phyloP scores from a whole-genome alignment of 768 basidiomycete species.

The Xerocomus potaroensis region DNA sequence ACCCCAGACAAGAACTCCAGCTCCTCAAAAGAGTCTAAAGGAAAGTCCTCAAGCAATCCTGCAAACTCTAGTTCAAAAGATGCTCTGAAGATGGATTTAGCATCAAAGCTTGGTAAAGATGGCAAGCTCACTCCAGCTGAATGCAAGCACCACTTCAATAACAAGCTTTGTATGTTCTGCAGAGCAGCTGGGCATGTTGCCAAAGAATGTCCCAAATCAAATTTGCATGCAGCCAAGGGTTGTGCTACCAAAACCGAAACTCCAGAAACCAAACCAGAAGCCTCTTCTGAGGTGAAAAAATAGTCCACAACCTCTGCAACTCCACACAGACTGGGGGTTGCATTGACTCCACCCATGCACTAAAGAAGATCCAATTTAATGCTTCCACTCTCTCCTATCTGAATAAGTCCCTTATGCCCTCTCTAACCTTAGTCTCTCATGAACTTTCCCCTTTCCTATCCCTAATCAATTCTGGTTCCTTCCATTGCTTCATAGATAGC shows the following conservation, averaged over 20 bases:
- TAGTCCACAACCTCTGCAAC: neutral
- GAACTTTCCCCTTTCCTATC: too few species aligned
- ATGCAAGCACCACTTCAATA: neutral
- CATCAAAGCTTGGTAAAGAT: neutral
- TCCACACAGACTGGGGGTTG: neutral
- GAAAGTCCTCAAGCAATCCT: too few species aligned
- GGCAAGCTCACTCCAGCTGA: neutral
- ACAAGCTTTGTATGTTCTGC: constrained; percentile 7
- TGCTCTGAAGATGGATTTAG: too few species aligned
- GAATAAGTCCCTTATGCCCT: too few species aligned
- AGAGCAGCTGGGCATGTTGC: neutral
- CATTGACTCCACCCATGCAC: neutral
- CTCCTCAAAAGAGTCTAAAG: too few species aligned
- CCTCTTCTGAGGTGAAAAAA: too few species aligned
- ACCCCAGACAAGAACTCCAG: too few species aligned
- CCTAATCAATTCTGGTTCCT: too few species aligned
- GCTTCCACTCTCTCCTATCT: constrained; percentile 1
- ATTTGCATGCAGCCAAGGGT: neutral
- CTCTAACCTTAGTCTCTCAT: too few species aligned
- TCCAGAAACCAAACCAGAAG: constrained; percentile 4
- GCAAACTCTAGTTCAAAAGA: too few species aligned
- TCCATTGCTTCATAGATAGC: too few species aligned
- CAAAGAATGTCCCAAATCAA: neutral
- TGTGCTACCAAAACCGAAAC: neutral
- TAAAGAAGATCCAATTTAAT: constrained; percentile 2